Percentiles rank a stretch among this genome's conserved stretches.
Conservation (phyloP, 768 basidiomycete genomes). For the Psilocybe azurescens region DNA sequence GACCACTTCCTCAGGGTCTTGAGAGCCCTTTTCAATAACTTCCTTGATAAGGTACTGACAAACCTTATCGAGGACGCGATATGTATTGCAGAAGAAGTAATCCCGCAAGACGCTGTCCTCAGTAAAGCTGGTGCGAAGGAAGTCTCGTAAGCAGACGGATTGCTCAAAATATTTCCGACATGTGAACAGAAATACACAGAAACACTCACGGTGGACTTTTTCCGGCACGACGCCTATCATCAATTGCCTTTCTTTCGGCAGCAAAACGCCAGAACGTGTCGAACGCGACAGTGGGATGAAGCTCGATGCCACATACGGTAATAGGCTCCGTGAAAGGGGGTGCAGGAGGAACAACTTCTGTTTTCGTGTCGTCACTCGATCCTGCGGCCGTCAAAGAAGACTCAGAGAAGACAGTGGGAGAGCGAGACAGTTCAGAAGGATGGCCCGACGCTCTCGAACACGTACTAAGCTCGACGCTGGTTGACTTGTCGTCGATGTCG, state of each 20-base stretch:
- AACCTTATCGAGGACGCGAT: conserved; percentile 72
- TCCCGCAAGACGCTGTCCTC: conserved; percentile 58
- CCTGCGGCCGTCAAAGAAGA: background rate
- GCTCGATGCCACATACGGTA: conserved; percentile 41
- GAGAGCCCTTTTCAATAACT: conserved; percentile 73
- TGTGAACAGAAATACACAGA: conserved; percentile 8
- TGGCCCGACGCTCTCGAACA: background rate
- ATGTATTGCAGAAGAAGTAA: conserved; percentile 76
- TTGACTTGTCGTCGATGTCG: background rate
- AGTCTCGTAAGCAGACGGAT: background rate
- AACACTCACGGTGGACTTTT: conserved; percentile 54
- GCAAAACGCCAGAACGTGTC: conserved; percentile 67
- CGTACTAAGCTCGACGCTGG: background rate
- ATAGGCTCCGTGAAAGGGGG: conserved; percentile 25
- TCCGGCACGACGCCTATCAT: conserved; percentile 57
- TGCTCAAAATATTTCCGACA: background rate
- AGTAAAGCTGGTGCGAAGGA: conserved; percentile 60
- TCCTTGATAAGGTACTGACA: conserved; percentile 72
- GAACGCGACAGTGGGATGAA: conserved; percentile 56
- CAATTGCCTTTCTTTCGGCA: conserved; percentile 61
- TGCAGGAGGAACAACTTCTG: background rate
- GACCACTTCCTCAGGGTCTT: conserved; percentile 61
- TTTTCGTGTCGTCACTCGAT: background rate
- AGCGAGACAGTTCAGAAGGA: background rate
- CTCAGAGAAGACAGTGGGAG: conserved; percentile 1